Evolutionary conservation across 345 rosid species (phyloP), one percentile per base, ranked within the genome.

Genomic region (Draba incana): DNA sequence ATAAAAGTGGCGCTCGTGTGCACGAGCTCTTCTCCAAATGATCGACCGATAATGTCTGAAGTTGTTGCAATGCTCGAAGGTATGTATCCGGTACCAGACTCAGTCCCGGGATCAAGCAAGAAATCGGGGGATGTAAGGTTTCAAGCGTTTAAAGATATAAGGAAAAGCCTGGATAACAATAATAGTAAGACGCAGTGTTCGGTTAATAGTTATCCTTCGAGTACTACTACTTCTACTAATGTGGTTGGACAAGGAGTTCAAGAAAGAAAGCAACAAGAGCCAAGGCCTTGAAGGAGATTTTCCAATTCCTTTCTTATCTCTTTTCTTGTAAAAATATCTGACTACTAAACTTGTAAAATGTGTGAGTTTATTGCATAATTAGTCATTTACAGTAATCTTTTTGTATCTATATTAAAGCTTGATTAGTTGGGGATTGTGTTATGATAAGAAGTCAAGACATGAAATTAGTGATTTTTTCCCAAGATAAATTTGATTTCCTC

Each of bases 1-100:
- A 71, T 86, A 27, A 80, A 80, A 72, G 79, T 82, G 43, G 85
- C 86, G 41, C 77, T 86, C 2, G 47, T 81, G 50, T 86, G 92
- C 66, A 62, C 84, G 0, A 81, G 75, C 35, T 85, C 80, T 1
- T 79, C 88, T 3, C 79, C 84, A 5, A 57, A 82, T 4, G 66
- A 66, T 27, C 77, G 92, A 44, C 92, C 92, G 37, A 49, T 67
- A 24, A 86, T 84, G 88, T 84, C 87, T n/a, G 84, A 80, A 74
- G 87, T 79, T 1, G 85, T 80, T 50, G 77, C 64, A n/a, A 82
- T 81, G 84, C 75, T 86, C 0, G 86, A 84, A 67, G 86, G 86
- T 56, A 46, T 52, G 9, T 64, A 43, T 67, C 46, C 66, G 7
- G 77, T 86, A 47, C 88, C 80, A 1, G 83, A 81, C 15, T 2